phyloP scores from a whole-genome alignment of 495 filamentous ascomycete genomes.

The Podospora bellae-mahoneyi region DNA sequence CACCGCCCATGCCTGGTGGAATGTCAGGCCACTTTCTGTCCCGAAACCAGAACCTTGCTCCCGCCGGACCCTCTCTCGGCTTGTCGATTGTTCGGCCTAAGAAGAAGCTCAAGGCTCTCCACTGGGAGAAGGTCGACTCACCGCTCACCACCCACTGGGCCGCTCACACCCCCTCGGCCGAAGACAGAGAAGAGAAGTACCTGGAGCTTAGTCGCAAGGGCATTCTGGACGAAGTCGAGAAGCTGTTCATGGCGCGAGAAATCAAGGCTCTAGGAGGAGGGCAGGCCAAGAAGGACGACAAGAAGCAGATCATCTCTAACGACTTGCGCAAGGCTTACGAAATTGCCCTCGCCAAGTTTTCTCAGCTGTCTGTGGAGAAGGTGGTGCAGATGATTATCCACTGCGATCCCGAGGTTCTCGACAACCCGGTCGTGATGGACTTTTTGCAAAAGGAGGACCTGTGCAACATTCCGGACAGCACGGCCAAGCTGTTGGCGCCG shows the following conservation, averaged over 20 bases:
- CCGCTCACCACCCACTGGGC: constrained; percentile 96
- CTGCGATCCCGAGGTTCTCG: constrained; percentile 86
- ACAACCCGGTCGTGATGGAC: constrained; percentile 95
- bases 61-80: constrained; percentile 39
- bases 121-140: constrained; percentile 98
- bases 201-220: constrained; percentile 86
- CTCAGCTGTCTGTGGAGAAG: constrained; percentile 71
- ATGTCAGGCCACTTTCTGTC: constrained; percentile 53
- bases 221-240: constrained; percentile 95
- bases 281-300: constrained; percentile 73
- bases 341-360: constrained; percentile 89
- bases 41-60: constrained; percentile 39
- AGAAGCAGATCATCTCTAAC: constrained; percentile 94
- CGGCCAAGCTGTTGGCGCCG: constrained; percentile 83
- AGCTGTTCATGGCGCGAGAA: constrained; percentile 95
- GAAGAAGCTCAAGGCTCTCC: constrained; percentile 98
- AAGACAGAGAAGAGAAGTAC: constrained; percentile 92
- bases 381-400: constrained; percentile 91
- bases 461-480: constrained; percentile 87
- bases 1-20: constrained; percentile 57
- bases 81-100: constrained; percentile 83
- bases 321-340: constrained; percentile 90
- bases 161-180: constrained; percentile 70
- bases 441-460: constrained; percentile 91
- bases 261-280: constrained; percentile 75